phyloP scores from a whole-genome alignment of 352 stramenopile species.

The Aphanomyces euteiches region DNA sequence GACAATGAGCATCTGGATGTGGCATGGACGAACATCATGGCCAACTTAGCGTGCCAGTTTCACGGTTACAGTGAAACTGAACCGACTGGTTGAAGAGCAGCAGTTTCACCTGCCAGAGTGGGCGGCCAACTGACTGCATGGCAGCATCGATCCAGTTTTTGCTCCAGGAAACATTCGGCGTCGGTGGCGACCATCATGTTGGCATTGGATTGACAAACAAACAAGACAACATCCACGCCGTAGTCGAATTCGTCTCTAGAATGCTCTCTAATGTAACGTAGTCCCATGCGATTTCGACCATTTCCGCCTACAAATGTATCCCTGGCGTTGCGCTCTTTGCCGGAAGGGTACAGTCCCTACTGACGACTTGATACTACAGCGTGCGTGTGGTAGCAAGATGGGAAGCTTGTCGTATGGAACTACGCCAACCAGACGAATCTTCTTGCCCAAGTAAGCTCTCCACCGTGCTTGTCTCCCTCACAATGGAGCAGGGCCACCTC shows the following conservation, averaged over 20 bases:
- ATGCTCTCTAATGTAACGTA: too few species aligned
- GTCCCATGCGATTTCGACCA: too few species aligned
- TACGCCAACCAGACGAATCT: constrained; percentile 38
- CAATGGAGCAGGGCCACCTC: constrained; percentile 38
- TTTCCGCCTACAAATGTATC: constrained; percentile 18
- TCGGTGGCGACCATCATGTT: neutral
- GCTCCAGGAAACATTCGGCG: constrained; percentile 1
- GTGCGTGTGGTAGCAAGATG: constrained; percentile 48
- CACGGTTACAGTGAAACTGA: too few species aligned
- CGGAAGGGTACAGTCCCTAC: constrained; percentile 40
- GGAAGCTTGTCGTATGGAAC: constrained; percentile 54
- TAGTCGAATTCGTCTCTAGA: too few species aligned
- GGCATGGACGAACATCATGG: too few species aligned
- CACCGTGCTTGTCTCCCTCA: neutral
- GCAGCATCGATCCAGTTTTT: constrained; percentile 1
- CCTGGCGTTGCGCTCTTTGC: constrained; percentile 41
- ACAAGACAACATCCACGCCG: too few species aligned
- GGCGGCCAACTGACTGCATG: neutral
- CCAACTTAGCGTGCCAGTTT: too few species aligned
- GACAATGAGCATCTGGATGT: too few species aligned
- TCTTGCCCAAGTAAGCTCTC: constrained; percentile 40
- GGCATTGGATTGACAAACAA: neutral
- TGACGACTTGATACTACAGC: neutral
- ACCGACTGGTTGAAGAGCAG: too few species aligned
- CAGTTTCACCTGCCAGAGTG: too few species aligned